Conservation (phyloP, 2,329 filamentous ascomycete genomes). For the Arachnopeziza araneosa region DNA sequence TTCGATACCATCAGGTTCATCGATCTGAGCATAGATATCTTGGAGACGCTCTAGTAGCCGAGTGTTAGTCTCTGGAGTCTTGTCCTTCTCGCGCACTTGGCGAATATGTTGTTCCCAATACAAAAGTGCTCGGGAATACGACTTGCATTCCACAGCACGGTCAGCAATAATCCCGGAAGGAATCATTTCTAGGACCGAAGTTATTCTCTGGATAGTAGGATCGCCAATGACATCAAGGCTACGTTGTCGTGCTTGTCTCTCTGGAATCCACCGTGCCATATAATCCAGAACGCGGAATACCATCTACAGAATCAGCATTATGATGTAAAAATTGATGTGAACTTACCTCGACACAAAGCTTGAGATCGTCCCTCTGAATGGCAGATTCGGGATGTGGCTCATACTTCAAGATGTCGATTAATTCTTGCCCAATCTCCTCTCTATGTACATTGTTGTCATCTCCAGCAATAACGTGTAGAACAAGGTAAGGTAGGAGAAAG, state of each 20-base stretch:
- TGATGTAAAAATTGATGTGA: neutral
- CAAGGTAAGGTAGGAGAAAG: conserved; percentile 83
- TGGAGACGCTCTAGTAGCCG: conserved; percentile 73
- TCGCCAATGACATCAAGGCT: conserved; percentile 37
- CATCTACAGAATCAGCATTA: conserved; percentile 48
- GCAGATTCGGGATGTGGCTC: conserved; percentile 45
- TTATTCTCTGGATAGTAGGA: conserved; percentile 53
- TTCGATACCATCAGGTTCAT: conserved; percentile 94
- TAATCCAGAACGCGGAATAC: conserved; percentile 92
- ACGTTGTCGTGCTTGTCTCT: conserved; percentile 12
- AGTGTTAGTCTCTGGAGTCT: conserved; percentile 41
- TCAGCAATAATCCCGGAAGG: conserved; percentile 70
- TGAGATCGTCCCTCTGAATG: conserved; percentile 66
- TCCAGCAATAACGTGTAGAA: conserved; percentile 74
- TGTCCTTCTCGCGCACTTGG: conserved; percentile 31
- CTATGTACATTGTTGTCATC: conserved; percentile 49
- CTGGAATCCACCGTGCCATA: conserved; percentile 81
- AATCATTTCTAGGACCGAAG: conserved; percentile 63
- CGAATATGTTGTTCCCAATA: conserved; percentile 90
- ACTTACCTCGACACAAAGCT: conserved; percentile 79
- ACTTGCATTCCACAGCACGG: conserved; percentile 87
- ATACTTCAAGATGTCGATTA: conserved; percentile 68
- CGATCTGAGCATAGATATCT: conserved; percentile 93
- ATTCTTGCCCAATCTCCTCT: conserved; percentile 62
- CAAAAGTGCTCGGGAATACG: conserved; percentile 86